Conservation (phyloP, 129 eudicot genomes). For the Flaveria robusta region DNA sequence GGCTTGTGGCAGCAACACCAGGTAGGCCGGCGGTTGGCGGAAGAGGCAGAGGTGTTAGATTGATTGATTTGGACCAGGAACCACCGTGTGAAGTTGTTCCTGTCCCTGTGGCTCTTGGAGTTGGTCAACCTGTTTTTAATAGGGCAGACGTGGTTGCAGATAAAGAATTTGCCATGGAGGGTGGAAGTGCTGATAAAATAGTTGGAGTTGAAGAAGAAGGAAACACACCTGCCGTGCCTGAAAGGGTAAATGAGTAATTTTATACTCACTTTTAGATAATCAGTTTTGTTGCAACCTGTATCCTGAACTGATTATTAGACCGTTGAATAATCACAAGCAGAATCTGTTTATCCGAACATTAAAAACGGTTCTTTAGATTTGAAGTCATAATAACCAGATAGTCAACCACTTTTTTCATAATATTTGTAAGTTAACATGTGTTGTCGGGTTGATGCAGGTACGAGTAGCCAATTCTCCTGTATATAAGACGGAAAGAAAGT, state of each 20-base stretch:
- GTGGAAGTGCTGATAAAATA: constrained; percentile 69
- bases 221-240: constrained; percentile 78
- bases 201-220: constrained; percentile 78
- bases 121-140: constrained; percentile 51
- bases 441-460: constrained; percentile 58
- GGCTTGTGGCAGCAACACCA: constrained; percentile 60
- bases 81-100: constrained; percentile 65
- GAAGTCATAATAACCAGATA: not conserved
- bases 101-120: constrained; percentile 53
- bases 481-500: constrained; percentile 80
- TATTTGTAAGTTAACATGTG: not conserved
- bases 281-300: not conserved
- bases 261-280: not conserved
- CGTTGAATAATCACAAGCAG: not conserved
- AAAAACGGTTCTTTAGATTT: not conserved
- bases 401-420: not conserved
- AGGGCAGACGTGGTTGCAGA: constrained; percentile 56
- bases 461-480: constrained; percentile 93
- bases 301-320: not conserved
- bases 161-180: constrained; percentile 81
- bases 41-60: constrained; percentile 85
- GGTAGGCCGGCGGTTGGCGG: constrained; percentile 65
- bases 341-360: not conserved
- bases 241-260: constrained; percentile 56
- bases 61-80: constrained; percentile 88